These are phyloP conservation scores for Starmerella sirachaensis DNA, from an alignment of 805 yeast species.

Conservation along the genomic window DNA sequence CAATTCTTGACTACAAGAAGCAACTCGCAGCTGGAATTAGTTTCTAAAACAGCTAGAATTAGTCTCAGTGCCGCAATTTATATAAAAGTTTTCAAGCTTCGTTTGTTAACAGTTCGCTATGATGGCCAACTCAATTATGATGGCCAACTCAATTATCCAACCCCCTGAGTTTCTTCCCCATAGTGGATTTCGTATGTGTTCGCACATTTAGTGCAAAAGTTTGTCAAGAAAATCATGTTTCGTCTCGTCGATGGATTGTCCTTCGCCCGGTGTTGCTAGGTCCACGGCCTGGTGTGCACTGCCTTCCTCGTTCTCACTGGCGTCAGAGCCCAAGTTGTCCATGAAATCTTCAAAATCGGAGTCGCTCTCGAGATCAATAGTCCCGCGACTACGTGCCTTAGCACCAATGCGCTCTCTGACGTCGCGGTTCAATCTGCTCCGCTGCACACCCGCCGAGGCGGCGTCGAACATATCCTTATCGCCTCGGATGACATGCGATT, in stretches of 20 bases:
- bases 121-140: too few relatives aligned
- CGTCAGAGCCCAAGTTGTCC: slow-evolving; percentile 11
- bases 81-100: too few relatives aligned
- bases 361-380: slow-evolving; percentile 17
- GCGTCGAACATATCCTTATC: slow-evolving; percentile 9
- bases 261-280: too few relatives aligned
- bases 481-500: background rate
- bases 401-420: slow-evolving; percentile 13
- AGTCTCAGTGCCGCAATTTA: too few relatives aligned
- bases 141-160: too few relatives aligned
- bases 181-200: too few relatives aligned
- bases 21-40: slow-evolving; percentile 75
- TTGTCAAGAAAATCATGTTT: slow-evolving; percentile 9
- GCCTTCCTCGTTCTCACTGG: background rate
- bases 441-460: slow-evolving; percentile 16
- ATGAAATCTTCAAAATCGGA: slow-evolving; percentile 22
- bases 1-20: slow-evolving; percentile 84
- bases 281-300: background rate
- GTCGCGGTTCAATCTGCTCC: slow-evolving; percentile 12
- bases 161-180: too few relatives aligned
- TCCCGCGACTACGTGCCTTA: slow-evolving; percentile 5
- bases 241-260: too few relatives aligned
- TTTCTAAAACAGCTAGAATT: too few relatives aligned
- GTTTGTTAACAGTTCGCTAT: too few relatives aligned
- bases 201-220: slow-evolving; percentile 2